Base-by-base conservation (phyloP, 2,329 filamentous ascomycete species). In the Paecilomyces variotii region DNA sequence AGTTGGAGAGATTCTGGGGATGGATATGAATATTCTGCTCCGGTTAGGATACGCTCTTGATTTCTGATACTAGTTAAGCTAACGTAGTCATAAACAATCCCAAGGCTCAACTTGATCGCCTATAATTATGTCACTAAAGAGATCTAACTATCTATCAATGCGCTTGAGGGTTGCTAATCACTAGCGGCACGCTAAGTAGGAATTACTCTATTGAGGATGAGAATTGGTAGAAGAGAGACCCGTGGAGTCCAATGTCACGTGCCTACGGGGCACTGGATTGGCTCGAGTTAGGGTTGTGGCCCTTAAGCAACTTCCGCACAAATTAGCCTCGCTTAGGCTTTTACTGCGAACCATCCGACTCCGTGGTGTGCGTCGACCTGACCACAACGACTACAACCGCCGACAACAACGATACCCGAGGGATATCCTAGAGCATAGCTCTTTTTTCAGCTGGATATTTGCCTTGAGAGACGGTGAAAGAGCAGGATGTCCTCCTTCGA, bases 401-500 rank as follows among this genome's bases (percentile, higher is more conserved):
- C 74, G 73, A 76, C 75, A 77, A 76, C 69, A 72, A 69, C 70
- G 71, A 72, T 70, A 69, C 70, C 39, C 69, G 67, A 71, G 70
- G 72, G 70, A 70, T 71, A 72, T 72, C 70, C 69, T 68, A 70
- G 70, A 73, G 72, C 71, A 70, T 68, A 64, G 72, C 72, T 73
- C 71, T 71, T 72, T 66, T 63, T 70, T 68, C 71, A 66, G 68
- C 70, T 69, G 71, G 71, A 73, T 73, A 72, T 74, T 72, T 71
- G 68, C 69, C 70, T 73, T 68, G 70, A 66, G 62, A 72, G 67
- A 67, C 61, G 72, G 73, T 74, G 72, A 74, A 70, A 72, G 69
- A 73, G 70, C 78, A 85, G 77, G 78, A 86, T 86, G 84, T 85
- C 84, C 79, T 79, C 82, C 74, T 85, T 84, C 78, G 84, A 86